Conservation (phyloP, 1,284 basidiomycete genomes). For the Trametes pubescens region DNA sequence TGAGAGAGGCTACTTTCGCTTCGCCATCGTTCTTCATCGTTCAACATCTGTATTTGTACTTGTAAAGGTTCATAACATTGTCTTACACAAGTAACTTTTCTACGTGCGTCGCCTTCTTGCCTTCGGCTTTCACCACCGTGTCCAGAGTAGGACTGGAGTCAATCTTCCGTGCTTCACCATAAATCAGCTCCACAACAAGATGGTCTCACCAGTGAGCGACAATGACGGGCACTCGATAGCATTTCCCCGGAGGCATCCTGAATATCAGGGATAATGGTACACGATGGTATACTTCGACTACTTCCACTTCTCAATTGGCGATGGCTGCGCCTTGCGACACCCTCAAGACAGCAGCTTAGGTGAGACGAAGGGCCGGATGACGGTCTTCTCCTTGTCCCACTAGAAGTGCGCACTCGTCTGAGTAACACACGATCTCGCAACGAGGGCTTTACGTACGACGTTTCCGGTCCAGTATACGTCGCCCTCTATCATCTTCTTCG, state of each 20-base stretch:
- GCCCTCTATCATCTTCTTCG: slow-evolving; percentile 35
- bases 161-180: too few relatives aligned
- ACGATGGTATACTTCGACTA: background rate
- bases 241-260: background rate
- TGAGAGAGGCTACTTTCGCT: too few relatives aligned
- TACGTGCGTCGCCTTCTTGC: too few relatives aligned
- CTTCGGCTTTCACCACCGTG: too few relatives aligned
- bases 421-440: background rate
- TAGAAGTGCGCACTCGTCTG: background rate
- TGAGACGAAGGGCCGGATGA: slow-evolving; percentile 35
- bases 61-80: too few relatives aligned
- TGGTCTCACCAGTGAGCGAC: too few relatives aligned
- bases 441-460: slow-evolving; percentile 34
- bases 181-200: too few relatives aligned
- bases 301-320: background rate
- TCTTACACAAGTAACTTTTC: too few relatives aligned
- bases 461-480: slow-evolving; percentile 38
- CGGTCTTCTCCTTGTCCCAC: slow-evolving; percentile 39
- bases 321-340: background rate
- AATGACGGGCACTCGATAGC: too few relatives aligned
- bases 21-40: too few relatives aligned
- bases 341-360: slow-evolving; percentile 14
- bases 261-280: background rate
- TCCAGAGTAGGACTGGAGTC: too few relatives aligned
- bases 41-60: too few relatives aligned